Percentiles rank a stretch among this genome's conserved stretches.
Evolutionary conservation across 345 rosid genomes (phyloP).

Genomic region (Melaleuca alternifolia): DNA sequence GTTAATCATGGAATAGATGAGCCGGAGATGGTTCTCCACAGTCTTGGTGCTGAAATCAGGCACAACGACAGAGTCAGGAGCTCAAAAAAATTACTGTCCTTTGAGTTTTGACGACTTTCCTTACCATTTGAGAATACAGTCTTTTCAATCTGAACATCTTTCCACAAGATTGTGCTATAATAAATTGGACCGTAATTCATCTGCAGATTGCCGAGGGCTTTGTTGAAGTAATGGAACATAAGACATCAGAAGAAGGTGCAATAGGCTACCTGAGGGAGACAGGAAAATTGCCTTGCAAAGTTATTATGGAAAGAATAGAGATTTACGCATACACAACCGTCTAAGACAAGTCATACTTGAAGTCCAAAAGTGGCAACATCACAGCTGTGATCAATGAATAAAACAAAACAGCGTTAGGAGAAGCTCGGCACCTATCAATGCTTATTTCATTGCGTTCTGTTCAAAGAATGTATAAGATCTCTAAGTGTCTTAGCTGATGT

Average conservation of each 20-base stretch:
- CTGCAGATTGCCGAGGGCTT: not conserved
- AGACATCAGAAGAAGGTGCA: not conserved
- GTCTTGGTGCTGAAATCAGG: not conserved
- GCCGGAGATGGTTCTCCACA: not conserved
- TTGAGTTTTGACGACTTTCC: not conserved
- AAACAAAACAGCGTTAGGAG: not conserved
- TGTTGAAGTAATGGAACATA: not conserved
- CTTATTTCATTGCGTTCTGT: not conserved
- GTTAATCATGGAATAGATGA: not conserved
- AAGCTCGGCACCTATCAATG: not conserved
- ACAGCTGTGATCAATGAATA: not conserved
- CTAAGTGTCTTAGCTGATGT: not conserved
- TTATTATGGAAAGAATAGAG: not conserved
- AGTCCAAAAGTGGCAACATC: not conserved
- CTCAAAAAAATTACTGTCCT: not conserved
- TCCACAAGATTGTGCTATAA: not conserved
- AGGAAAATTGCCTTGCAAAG: not conserved
- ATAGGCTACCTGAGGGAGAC: not conserved
- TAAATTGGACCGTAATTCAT: not conserved
- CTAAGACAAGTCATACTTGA: not conserved
- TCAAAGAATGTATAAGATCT: not conserved
- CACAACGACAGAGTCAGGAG: not conserved
- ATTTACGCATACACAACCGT: not conserved
- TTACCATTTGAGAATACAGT: not conserved
- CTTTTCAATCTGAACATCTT: not conserved